Conservation (phyloP, 139 green algal genomes). For the Tetradesmus obliquus region DNA sequence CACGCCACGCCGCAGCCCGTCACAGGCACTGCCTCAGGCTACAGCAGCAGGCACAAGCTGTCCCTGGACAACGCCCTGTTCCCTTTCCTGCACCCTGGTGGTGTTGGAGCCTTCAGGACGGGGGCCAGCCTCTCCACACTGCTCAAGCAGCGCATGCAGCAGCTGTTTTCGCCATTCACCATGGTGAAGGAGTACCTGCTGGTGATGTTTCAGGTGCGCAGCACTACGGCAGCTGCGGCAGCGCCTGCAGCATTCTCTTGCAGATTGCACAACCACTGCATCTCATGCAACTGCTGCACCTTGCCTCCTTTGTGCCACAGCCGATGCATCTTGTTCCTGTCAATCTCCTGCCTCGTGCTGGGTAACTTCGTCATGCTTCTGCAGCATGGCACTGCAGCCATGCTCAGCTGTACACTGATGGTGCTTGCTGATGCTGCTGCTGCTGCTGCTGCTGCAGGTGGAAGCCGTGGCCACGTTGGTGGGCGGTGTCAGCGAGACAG, state of each 20-base stretch:
- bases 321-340: too few relatives aligned
- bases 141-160: slow-evolving; percentile 15
- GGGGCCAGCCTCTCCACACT: not conserved
- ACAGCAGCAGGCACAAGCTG: not conserved
- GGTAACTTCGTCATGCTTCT: too few relatives aligned
- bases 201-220: slow-evolving; percentile 32
- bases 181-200: slow-evolving; percentile 39
- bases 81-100: slow-evolving; percentile 17
- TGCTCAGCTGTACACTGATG: not conserved
- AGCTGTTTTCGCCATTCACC: slow-evolving; percentile 23
- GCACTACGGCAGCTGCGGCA: not conserved
- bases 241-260: not conserved
- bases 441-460: not conserved
- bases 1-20: not conserved
- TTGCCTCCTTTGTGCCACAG: too few relatives aligned
- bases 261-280: not conserved
- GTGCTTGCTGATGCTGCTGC: not conserved
- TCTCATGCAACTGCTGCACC: not conserved
- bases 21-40: not conserved
- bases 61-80: slow-evolving; percentile 8
- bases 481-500: not conserved
- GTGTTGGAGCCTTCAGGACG: not conserved
- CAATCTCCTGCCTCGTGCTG: too few relatives aligned
- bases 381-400: too few relatives aligned
- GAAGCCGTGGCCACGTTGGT: not conserved